Base-by-base conservation (phyloP, 2,329 filamentous ascomycete species). In the Aspergillus luchuensis region DNA sequence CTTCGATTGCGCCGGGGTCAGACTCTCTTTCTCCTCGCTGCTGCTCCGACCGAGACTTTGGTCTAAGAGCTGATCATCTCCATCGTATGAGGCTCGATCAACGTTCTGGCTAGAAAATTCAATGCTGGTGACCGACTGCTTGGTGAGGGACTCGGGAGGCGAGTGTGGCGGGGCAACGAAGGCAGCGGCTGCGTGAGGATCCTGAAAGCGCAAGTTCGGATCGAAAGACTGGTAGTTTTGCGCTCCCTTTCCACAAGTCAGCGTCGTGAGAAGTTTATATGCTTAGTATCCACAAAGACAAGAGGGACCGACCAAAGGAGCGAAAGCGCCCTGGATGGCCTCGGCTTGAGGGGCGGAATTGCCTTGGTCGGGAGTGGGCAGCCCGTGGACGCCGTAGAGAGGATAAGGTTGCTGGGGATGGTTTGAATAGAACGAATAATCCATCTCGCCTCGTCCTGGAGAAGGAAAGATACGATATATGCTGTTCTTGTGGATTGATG, bases 1-100 rank as follows among this genome's bases (percentile, higher is more conserved):
- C 68, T 86, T 85, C 57, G 79, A 81, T 69, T 85, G 82, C 56
- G 83, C 81, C 1, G 82, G 82, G n/a, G 79, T 82, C 71, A 80
- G 72, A 38, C 67, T 74, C 43, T 85, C 82, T 67, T 86, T 84
- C 66, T 86, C 83, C 61, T 83, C 81, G 64, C 81, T 83, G 63
- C 80, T 82, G 64, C 80, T 82, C 50, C 81, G 79, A 28, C 69
- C 69, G 23, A 66, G 63, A n/a, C 64, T 67, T 13, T 66, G 67
- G 45, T 76, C 69, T 36, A 64, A 61, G 41, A 59, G 56, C 54
- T 69, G 63, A 48, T 70, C 56, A 28, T 74, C 69, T 59, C 69
- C 70, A 58, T 75, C 73, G n/a, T 69, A 59, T 7, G 72, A 70
- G 5, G 69, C 64, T 5, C 66, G 68, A 10, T 72, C 72, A 23